Evolutionary conservation across 2,329 filamentous ascomycete species (phyloP), one percentile per base, ranked within the genome.

Genomic region (Aspergillus aculeatinus): DNA sequence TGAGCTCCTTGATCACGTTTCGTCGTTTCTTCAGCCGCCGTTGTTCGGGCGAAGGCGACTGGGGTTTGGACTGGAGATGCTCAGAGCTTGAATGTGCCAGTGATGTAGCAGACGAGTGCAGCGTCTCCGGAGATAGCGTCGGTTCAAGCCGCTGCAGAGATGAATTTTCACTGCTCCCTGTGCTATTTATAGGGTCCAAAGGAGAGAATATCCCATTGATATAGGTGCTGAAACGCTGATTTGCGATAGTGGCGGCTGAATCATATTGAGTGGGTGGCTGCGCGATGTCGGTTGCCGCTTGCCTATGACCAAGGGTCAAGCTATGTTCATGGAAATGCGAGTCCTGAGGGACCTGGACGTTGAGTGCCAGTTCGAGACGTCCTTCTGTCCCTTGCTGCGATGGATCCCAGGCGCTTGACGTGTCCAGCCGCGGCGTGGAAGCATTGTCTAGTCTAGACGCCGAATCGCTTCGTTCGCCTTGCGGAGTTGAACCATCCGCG

Each of bases 1-100:
- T 85, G 42, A 99, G 81, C 75, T 99, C 95, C 71, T 94, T 93
- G 69, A 98, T 89, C 51, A 96, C 87, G 72, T 96, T 87, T 57
- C 89, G 87, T 21, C 95, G 89, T 72, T 94, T 90, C 53, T 86
- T 85, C 9, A 98, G 80, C n/a, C 90, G 87, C 19, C 72, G 70
- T 60, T 78, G 74, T 51, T 74, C 76, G 2, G 76, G 75, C 4
- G 77, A 75, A 21, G 74, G 74, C 5, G 75, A 75, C 12, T 57
- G 52, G 14, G 35, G 62, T 59, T 60, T 64, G 57, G 59, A 53
- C 53, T 49, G 64, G n/a, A 65, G 54, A 33, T 71, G 70, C 35
- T 73, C 70, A 44, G 59, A 55, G 23, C 66, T 66, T n/a, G 73
- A 72, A 12, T 69, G 72, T 16, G 70, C 69, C 33, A 77, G 67